phyloP scores from a whole-genome alignment of 768 basidiomycete genomes.

The Chalciporus pseudorubinellus region DNA sequence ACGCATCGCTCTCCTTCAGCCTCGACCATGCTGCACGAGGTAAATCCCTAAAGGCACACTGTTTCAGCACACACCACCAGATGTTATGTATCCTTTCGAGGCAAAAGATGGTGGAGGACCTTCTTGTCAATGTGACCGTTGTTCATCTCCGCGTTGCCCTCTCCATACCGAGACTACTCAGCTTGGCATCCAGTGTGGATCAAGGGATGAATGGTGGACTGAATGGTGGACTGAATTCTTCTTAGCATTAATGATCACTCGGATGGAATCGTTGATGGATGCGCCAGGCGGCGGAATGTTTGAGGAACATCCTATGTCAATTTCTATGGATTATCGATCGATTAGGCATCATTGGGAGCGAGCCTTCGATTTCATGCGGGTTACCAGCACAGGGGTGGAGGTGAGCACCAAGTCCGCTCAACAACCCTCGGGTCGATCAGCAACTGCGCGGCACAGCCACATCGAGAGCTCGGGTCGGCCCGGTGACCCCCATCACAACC shows the following conservation, averaged over 20 bases:
- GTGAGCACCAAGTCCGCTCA: not conserved
- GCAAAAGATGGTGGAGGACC: not conserved
- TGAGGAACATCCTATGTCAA: not conserved
- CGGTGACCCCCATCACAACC: no score
- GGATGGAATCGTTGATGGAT: not conserved
- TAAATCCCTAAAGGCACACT: not conserved
- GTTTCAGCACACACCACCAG: not conserved
- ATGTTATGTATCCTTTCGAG: not conserved
- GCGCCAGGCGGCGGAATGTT: not conserved
- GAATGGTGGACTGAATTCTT: not conserved
- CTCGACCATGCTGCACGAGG: not conserved
- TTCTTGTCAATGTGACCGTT: not conserved
- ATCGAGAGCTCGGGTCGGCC: no score
- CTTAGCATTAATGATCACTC: no score
- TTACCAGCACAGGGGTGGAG: not conserved
- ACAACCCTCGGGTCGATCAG: not conserved
- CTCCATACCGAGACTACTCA: not conserved
- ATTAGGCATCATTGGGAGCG: no score
- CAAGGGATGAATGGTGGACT: not conserved
- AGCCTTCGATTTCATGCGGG: not conserved
- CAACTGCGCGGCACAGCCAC: no score
- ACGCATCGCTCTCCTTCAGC: not conserved
- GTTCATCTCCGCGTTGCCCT: not conserved
- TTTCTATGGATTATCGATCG: not conserved
- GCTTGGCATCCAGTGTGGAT: slow-evolving; percentile 2